Conservation (phyloP, 768 basidiomycete species). For the Rhodocollybia butyracea region DNA sequence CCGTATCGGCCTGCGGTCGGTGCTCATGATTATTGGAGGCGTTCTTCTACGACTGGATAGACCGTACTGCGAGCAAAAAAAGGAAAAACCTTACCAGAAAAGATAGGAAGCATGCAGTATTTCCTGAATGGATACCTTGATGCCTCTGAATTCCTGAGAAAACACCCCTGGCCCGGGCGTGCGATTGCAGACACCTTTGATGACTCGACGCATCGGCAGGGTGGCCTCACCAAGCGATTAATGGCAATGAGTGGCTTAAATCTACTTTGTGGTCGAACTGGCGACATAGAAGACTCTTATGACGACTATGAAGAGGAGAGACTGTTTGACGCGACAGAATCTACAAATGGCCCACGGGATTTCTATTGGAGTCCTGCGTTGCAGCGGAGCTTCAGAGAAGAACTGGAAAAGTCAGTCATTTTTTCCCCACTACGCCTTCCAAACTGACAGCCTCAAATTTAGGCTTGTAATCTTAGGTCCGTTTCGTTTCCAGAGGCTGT, state of each 20-base stretch:
- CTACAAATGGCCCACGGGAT: constrained; percentile 47
- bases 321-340: constrained; percentile 65
- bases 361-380: constrained; percentile 83
- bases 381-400: constrained; percentile 81
- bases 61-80: constrained; percentile 79
- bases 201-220: constrained; percentile 75
- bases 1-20: background rate
- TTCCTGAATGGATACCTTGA: constrained; percentile 86
- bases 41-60: constrained; percentile 93
- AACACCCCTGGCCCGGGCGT: constrained; percentile 86
- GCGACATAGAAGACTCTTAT: constrained; percentile 63
- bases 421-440: constrained; percentile 3
- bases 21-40: constrained; percentile 40
- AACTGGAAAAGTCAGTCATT: constrained; percentile 74
- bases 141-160: constrained; percentile 82
- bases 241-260: constrained; percentile 66
- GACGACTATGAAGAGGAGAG: constrained; percentile 79
- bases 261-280: constrained; percentile 83
- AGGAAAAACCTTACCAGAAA: constrained; percentile 79
- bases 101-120: constrained; percentile 88
- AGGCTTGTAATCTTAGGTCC: constrained; percentile 83
- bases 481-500: constrained; percentile 5
- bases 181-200: constrained; percentile 84
- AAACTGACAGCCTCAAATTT: background rate
- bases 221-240: constrained; percentile 64